A percentile compares a stretch with the other conserved stretches of the same genome.
phyloP scores from a whole-genome alignment of 306 rosid genomes.

The Trifolium subterraneum region DNA sequence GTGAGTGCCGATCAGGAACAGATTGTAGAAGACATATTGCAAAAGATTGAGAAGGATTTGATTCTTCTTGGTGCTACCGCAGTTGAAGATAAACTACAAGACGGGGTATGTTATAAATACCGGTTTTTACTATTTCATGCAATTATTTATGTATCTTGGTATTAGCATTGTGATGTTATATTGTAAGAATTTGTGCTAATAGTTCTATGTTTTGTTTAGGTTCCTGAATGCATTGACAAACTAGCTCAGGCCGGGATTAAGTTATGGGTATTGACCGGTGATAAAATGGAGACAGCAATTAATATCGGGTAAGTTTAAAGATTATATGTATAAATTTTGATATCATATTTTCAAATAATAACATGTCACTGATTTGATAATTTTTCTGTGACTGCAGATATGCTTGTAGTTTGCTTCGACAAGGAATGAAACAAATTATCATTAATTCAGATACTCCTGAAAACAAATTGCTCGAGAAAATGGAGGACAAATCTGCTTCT shows the following conservation, averaged over 20 bases:
- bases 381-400: constrained; percentile 54
- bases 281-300: constrained; percentile 99
- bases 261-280: constrained; percentile 99
- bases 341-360: constrained; percentile 3
- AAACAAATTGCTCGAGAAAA: constrained; percentile 73
- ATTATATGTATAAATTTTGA: constrained; percentile 25
- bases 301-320: constrained; percentile 74
- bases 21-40: constrained; percentile 65
- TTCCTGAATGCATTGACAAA: constrained; percentile 98
- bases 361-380: constrained; percentile 23
- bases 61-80: constrained; percentile 99
- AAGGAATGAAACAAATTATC: constrained; percentile 90
- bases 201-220: constrained; percentile 51
- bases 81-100: constrained; percentile 98
- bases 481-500: constrained; percentile 69
- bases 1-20: constrained; percentile 83
- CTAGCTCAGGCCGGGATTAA: constrained; percentile 99
- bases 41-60: constrained; percentile 80
- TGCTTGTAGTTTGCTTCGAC: constrained; percentile 97
- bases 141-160: not conserved
- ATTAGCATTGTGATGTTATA: constrained; percentile 9
- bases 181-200: not conserved
- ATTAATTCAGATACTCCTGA: constrained; percentile 88
- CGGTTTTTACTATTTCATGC: not conserved
- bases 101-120: constrained; percentile 67